phyloP scores from a whole-genome alignment of 768 basidiomycete species.

The Imleria badia region DNA sequence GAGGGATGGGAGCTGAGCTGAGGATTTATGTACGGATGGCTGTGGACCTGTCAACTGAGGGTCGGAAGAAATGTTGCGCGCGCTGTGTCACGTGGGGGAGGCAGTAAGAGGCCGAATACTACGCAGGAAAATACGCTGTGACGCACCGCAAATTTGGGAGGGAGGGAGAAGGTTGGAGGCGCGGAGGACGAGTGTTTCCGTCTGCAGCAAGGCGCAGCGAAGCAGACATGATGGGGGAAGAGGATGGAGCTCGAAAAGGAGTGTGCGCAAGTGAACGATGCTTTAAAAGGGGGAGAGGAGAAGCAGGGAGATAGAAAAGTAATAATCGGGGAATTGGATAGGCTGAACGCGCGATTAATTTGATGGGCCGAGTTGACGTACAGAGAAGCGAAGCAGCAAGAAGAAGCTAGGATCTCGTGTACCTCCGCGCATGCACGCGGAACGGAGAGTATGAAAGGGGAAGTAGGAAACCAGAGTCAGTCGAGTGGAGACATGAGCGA shows the following conservation, averaged over 20 bases:
- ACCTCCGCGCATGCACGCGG: constrained; percentile 24
- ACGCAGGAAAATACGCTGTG: not conserved
- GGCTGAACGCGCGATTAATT: constrained; percentile 33
- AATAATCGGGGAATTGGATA: constrained; percentile 31
- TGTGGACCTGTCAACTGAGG: constrained; percentile 32
- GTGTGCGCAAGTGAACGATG: constrained; percentile 25
- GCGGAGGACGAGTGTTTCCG: constrained; percentile 38
- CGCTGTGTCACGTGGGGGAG: constrained; percentile 23
- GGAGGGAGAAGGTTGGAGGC: constrained; percentile 64
- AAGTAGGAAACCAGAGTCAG: constrained; percentile 19
- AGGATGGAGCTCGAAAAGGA: constrained; percentile 32
- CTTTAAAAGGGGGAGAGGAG: constrained; percentile 34
- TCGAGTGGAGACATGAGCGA: not conserved
- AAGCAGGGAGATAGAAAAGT: constrained; percentile 34
- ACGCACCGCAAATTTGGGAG: constrained; percentile 67
- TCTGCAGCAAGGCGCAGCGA: constrained; percentile 25
- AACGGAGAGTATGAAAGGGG: constrained; percentile 19
- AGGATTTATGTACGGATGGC: constrained; percentile 17
- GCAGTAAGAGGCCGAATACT: constrained; percentile 1
- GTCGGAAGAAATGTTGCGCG: constrained; percentile 24
- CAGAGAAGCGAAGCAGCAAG: constrained; percentile 32
- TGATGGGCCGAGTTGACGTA: constrained; percentile 34
- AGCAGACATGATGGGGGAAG: constrained; percentile 28
- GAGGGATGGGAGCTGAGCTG: constrained; percentile 19
- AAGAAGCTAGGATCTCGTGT: constrained; percentile 23